A percentile compares a stretch with the other conserved stretches of the same genome.
These are phyloP conservation scores for Scheffersomyces illinoinensis DNA, from an alignment of 1,139 yeast species.

Conservation along the genomic window DNA sequence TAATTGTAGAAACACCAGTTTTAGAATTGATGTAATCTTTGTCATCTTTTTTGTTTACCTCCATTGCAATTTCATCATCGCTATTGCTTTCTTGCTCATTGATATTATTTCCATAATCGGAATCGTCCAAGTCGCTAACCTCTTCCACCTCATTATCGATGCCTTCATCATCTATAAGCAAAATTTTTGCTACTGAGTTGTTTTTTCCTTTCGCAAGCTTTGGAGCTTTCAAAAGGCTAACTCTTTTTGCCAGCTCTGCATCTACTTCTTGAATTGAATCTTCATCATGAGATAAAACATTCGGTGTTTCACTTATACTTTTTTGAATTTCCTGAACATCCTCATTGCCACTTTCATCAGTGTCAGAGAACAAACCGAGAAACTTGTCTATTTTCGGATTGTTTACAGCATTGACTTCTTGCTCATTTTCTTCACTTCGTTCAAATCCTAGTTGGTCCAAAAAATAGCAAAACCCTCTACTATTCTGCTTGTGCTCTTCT, in stretches of 20 bases:
- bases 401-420: not conserved
- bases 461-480: slow-evolving; percentile 51
- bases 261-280: not conserved
- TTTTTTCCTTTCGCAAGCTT: not conserved
- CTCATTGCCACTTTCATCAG: not conserved
- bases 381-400: not conserved
- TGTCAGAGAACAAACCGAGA: not conserved
- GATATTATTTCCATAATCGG: not conserved
- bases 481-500: slow-evolving; percentile 49
- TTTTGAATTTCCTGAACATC: too few species aligned
- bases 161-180: not conserved
- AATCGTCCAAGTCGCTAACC: not conserved
- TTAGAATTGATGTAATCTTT: not conserved
- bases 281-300: not conserved
- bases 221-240: not conserved
- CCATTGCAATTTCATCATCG: not conserved
- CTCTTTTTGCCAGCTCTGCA: not conserved
- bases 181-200: not conserved
- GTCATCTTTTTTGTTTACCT: not conserved
- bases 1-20: not conserved
- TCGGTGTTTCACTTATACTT: not conserved
- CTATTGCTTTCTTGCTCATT: not conserved
- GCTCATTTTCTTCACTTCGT: not conserved
- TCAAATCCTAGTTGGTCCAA: slow-evolving; percentile 11
- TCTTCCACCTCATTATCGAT: not conserved